phyloP scores from a whole-genome alignment of 2,329 filamentous ascomycete genomes.

The Ceratocystis colombiana region DNA sequence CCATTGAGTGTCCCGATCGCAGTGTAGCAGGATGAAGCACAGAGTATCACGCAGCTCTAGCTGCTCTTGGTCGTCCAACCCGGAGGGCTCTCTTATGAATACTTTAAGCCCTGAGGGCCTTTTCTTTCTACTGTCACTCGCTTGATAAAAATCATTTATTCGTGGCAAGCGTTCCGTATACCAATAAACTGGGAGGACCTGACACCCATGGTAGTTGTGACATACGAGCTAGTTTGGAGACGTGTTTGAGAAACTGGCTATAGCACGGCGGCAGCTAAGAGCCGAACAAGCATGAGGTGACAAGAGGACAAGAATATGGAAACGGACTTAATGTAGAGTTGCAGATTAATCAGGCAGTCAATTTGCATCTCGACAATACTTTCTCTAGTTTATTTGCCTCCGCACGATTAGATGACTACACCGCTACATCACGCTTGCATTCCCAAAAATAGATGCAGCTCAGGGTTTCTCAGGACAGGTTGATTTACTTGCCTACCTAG shows the following conservation, averaged over 20 bases:
- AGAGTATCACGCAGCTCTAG: neutral
- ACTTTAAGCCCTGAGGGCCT: neutral
- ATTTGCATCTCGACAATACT: too few relatives aligned
- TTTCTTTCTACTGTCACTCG: neutral
- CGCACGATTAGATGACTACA: neutral
- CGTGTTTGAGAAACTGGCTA: neutral
- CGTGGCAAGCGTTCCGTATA: neutral
- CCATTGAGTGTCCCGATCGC: neutral
- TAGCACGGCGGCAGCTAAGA: neutral
- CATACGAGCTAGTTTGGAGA: neutral
- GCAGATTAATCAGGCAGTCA: too few relatives aligned
- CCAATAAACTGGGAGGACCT: slow-evolving; percentile 1
- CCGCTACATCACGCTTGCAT: neutral
- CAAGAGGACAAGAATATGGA: too few relatives aligned
- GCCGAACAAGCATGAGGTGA: too few relatives aligned
- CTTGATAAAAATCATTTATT: neutral
- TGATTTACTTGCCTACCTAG: neutral
- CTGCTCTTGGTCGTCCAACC: neutral
- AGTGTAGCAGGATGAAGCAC: slow-evolving; percentile 1
- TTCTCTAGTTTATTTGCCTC: neutral
- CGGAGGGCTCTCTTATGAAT: neutral
- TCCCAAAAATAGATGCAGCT: neutral
- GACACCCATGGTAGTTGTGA: neutral
- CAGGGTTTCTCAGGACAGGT: neutral
- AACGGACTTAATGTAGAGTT: too few relatives aligned